These are phyloP conservation scores for Thamnidium elegans DNA, from an alignment of 192 early-diverging fungal species.

Conservation along the genomic window DNA sequence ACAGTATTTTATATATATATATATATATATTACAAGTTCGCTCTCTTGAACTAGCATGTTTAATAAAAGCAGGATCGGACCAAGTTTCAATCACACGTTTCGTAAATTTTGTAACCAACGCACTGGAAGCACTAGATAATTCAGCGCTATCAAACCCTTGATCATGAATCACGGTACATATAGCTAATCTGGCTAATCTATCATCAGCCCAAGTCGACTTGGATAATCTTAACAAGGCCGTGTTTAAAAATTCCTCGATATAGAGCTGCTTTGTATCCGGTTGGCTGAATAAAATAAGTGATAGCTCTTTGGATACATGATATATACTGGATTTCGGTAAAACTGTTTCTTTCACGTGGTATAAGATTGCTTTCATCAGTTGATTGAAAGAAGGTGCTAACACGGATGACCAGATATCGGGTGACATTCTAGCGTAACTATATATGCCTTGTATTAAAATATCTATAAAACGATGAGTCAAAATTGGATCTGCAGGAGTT, in stretches of 20 bases:
- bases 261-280: background rate
- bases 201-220: background rate
- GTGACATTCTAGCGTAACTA: background rate
- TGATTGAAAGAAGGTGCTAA: background rate
- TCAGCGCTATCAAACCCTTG: background rate
- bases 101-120: background rate
- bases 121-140: background rate
- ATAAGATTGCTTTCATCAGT: background rate
- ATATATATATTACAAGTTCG: slow-evolving; percentile 1
- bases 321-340: background rate
- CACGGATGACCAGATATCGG: background rate
- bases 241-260: background rate
- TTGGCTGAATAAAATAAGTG: background rate
- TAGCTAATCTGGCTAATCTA: background rate
- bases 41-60: slow-evolving; percentile 13
- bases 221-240: background rate
- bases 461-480: background rate
- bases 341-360: background rate
- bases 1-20: no score
- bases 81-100: slow-evolving; percentile 2
- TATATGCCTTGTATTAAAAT: slow-evolving; percentile 2
- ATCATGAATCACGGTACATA: background rate
- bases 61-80: slow-evolving; percentile 14
- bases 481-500: background rate
- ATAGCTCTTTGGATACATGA: background rate